A percentile compares a stretch with the other conserved stretches of the same genome.
phyloP scores from a whole-genome alignment of 495 filamentous ascomycete species.

The Xylaria palmicola region DNA sequence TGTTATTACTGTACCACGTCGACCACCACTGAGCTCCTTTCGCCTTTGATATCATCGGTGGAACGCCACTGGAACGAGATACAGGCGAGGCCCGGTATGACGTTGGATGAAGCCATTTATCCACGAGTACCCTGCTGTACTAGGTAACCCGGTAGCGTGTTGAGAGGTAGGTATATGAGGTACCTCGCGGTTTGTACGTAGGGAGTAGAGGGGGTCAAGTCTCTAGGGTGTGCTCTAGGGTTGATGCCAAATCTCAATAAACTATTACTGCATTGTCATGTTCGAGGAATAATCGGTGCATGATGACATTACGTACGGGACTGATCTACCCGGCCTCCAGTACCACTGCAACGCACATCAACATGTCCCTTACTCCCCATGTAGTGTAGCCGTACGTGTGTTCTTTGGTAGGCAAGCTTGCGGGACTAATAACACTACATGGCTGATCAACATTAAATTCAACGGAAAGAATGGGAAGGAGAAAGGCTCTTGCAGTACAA shows the following conservation, averaged over 20 bases:
- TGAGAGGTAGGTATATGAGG: background rate
- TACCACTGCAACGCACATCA: background rate
- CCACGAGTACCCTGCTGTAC: no score
- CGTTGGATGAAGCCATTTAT: background rate
- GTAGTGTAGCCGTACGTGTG: constrained; percentile 4
- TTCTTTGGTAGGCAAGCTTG: background rate
- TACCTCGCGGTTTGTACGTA: background rate
- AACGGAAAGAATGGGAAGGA: background rate
- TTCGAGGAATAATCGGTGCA: background rate
- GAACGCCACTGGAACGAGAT: background rate
- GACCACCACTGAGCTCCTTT: background rate
- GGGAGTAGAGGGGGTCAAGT: background rate
- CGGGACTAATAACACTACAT: background rate
- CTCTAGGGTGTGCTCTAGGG: background rate
- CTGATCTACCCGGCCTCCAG: background rate
- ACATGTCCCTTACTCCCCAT: background rate
- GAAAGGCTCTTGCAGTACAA: background rate
- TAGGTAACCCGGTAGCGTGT: no score
- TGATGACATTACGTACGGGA: background rate
- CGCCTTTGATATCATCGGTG: background rate
- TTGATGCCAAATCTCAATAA: background rate
- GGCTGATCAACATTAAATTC: constrained; percentile 2
- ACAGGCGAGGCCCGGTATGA: no score
- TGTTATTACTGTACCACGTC: background rate
- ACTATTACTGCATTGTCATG: constrained; percentile 3